Percentiles rank a stretch among this genome's conserved stretches.
Conservation (phyloP, 371 early-diverging fungal species). For the Mucor mucedo region DNA sequence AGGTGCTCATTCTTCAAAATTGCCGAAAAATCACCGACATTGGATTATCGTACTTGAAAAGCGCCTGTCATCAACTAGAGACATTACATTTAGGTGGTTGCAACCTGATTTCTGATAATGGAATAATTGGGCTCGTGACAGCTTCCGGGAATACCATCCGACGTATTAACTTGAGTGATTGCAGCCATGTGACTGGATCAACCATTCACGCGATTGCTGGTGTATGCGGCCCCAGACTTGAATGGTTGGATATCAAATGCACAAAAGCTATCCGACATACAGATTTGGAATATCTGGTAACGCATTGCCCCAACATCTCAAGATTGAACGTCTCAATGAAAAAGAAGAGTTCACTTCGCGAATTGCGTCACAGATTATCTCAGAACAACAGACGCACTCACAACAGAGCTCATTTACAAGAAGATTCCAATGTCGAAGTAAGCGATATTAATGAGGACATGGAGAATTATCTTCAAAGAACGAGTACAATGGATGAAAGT, state of each 20-base stretch:
- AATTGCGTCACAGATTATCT: conserved; percentile 11
- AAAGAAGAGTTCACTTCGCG: conserved; percentile 23
- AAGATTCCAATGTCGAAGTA: neutral
- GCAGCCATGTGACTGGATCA: conserved; percentile 29
- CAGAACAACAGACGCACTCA: neutral
- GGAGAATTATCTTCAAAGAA: neutral
- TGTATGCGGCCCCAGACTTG: conserved; percentile 29
- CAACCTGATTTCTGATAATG: conserved; percentile 27
- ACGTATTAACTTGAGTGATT: conserved; percentile 36
- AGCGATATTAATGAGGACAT: neutral
- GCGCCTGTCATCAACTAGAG: conserved; percentile 17
- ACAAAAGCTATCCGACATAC: conserved; percentile 28
- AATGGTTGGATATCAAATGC: conserved; percentile 33
- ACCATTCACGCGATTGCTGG: conserved; percentile 27
- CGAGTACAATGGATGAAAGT: neutral
- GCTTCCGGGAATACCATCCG: conserved; percentile 29
- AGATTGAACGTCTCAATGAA: conserved; percentile 26
- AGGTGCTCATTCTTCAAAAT: conserved; percentile 30
- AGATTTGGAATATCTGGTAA: conserved; percentile 23
- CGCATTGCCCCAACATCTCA: conserved; percentile 31
- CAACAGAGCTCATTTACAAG: no score
- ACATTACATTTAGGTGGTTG: conserved; percentile 34
- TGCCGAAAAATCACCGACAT: conserved; percentile 41
- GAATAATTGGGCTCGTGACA: conserved; percentile 31
- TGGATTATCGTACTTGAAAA: conserved; percentile 28